Evolutionary conservation across 1,139 yeast species (phyloP).

Genomic region (Zygosaccharomyces sapae): DNA sequence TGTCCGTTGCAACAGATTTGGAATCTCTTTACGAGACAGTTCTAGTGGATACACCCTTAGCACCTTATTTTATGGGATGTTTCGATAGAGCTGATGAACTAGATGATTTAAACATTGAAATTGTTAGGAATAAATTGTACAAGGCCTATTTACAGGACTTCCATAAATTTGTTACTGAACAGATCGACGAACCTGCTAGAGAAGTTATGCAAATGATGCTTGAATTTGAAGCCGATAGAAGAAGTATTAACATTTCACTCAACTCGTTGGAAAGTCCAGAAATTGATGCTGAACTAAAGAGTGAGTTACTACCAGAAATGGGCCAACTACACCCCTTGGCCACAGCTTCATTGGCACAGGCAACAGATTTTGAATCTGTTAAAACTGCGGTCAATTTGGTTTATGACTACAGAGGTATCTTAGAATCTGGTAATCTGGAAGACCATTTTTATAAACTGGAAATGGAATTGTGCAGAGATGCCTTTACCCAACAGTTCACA

Average conservation of each 20-base stretch:
- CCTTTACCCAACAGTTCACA: conserved; percentile 95
- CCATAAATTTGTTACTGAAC: conserved; percentile 54
- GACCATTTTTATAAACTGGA: conserved; percentile 91
- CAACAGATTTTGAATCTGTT: conserved; percentile 84
- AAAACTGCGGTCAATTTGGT: conserved; percentile 67
- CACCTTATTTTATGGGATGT: conserved; percentile 91
- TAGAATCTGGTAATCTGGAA: conserved; percentile 72
- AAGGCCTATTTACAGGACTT: conserved; percentile 92
- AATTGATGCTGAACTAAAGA: conserved; percentile 62
- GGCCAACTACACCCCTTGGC: conserved; percentile 80
- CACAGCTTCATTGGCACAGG: conserved; percentile 59
- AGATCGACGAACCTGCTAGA: conserved; percentile 71
- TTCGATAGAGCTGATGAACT: conserved; percentile 81
- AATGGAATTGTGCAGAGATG: conserved; percentile 87
- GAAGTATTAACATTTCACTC: conserved; percentile 85
- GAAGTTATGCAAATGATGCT: conserved; percentile 76
- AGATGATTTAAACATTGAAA: conserved; percentile 93
- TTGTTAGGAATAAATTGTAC: conserved; percentile 85
- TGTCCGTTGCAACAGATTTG: conserved; percentile 89
- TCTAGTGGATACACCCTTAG: conserved; percentile 94
- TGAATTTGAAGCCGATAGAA: conserved; percentile 90
- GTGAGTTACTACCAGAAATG: conserved; percentile 71
- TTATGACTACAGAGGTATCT: conserved; percentile 69
- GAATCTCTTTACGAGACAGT: conserved; percentile 90
- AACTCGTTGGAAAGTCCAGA: conserved; percentile 59